Conservation (phyloP, 495 filamentous ascomycete genomes). For the Saxophila tyrrhenica region DNA sequence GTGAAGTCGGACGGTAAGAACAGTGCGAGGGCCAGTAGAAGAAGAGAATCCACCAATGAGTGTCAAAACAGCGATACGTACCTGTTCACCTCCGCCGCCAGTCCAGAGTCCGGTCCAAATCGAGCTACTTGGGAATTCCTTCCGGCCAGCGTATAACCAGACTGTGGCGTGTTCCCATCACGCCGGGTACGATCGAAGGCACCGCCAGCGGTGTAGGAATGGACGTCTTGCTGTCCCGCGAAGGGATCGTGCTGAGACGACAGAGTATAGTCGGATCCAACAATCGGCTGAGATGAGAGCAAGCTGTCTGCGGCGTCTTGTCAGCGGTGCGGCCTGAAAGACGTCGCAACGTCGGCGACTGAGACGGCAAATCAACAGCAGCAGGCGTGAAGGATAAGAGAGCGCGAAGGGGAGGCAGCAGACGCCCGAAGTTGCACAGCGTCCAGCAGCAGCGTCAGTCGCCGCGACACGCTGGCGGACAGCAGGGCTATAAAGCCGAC, state of each 20-base stretch:
- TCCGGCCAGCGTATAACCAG: conserved; percentile 8
- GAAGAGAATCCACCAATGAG: too few species aligned
- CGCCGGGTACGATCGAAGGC: conserved; percentile 25
- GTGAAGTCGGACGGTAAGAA: neutral
- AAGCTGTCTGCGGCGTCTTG: neutral
- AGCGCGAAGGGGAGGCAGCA: neutral
- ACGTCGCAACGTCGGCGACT: neutral
- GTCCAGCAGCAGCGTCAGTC: neutral
- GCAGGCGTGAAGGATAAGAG: neutral
- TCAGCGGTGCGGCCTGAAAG: conserved; percentile 3
- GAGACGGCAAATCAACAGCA: neutral
- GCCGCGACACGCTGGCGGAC: neutral
- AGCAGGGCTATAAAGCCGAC: too few species aligned
- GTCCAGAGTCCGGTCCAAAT: conserved; percentile 22
- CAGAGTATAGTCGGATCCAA: conserved; percentile 24
- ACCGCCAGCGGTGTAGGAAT: conserved; percentile 17
- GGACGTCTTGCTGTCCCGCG: conserved; percentile 29
- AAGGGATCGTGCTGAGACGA: conserved; percentile 26
- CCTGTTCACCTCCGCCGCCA: conserved; percentile 24
- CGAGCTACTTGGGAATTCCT: conserved; percentile 12
- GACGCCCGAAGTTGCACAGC: conserved; percentile 1
- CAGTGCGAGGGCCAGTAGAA: conserved; percentile 19
- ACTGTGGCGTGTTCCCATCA: conserved; percentile 21
- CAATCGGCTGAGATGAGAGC: neutral
- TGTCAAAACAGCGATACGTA: conserved; percentile 18